These are phyloP conservation scores for Holtermanniella nyarrowii DNA, from an alignment of 768 basidiomycete genomes.

Conservation along the genomic window DNA sequence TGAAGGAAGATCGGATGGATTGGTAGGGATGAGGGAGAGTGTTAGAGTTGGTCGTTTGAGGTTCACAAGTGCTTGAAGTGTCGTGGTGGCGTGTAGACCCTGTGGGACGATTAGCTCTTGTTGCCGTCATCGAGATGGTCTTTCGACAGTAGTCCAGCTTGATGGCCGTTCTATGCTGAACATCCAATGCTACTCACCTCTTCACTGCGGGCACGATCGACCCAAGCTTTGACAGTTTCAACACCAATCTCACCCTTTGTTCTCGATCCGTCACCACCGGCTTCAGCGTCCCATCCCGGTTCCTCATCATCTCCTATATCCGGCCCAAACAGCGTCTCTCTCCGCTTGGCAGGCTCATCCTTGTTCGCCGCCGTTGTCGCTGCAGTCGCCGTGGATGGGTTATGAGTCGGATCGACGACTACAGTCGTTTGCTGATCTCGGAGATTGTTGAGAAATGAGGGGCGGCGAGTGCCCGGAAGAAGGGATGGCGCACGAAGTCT, in stretches of 20 bases:
- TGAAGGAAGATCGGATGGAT: slow-evolving; percentile 3
- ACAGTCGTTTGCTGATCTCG: slow-evolving; percentile 26
- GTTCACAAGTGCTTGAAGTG: slow-evolving; percentile 86
- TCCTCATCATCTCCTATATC: slow-evolving; percentile 61
- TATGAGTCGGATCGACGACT: slow-evolving; percentile 24
- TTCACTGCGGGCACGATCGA: slow-evolving; percentile 62
- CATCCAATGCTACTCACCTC: slow-evolving; percentile 65
- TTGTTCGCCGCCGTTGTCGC: slow-evolving; percentile 3
- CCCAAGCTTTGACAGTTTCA: slow-evolving; percentile 71
- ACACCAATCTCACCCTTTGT: slow-evolving; percentile 59
- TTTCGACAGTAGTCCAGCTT: neutral
- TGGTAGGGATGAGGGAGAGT: slow-evolving; percentile 42
- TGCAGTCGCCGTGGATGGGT: slow-evolving; percentile 2
- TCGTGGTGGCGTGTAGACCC: slow-evolving; percentile 77
- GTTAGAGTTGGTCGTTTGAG: slow-evolving; percentile 80
- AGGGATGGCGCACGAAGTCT: slow-evolving; percentile 28
- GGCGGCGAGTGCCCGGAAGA: slow-evolving; percentile 11
- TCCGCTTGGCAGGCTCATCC: slow-evolving; percentile 45
- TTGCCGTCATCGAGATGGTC: neutral
- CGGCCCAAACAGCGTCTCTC: slow-evolving; percentile 81
- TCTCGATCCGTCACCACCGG: slow-evolving; percentile 18
- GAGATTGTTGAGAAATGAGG: slow-evolving; percentile 1
- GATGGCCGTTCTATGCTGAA: no score
- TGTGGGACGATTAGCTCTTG: slow-evolving; percentile 30
- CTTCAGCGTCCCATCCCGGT: slow-evolving; percentile 46